Conservation (phyloP, 2,329 filamentous ascomycete species). For the Chalara sp. region DNA sequence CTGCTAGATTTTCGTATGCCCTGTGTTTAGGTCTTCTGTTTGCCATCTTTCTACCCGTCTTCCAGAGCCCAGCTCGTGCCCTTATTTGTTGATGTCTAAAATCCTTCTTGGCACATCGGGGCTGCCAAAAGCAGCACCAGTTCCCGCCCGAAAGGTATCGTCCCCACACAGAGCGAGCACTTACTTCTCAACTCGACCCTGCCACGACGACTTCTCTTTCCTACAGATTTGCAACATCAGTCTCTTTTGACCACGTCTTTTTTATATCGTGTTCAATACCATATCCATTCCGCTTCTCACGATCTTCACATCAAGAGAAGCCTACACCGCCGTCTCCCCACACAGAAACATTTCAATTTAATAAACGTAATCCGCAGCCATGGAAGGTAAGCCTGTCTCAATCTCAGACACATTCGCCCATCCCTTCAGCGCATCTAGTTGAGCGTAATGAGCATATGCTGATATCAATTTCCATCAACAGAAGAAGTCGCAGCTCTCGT, state of each 20-base stretch:
- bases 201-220: neutral
- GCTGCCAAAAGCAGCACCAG: no score
- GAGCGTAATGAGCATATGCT: conserved; percentile 16
- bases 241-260: neutral
- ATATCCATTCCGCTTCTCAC: neutral
- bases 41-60: no score
- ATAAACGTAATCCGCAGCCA: conserved; percentile 29
- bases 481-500: conserved; percentile 99
- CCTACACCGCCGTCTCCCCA: neutral
- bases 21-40: no score
- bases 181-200: neutral
- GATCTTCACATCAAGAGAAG: neutral
- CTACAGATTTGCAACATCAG: neutral
- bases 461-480: conserved; percentile 38
- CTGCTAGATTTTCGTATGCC: no score
- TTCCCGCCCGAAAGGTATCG: neutral
- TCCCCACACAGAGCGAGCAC: neutral
- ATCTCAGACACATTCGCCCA: conserved; percentile 2
- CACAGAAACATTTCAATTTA: neutral
- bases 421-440: conserved; percentile 12
- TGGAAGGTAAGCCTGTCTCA: conserved; percentile 31
- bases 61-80: no score
- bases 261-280: neutral
- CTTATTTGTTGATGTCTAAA: no score
- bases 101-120: no score